Conservation (phyloP, 2,329 filamentous ascomycete genomes). For the Diplodia intermedia region DNA sequence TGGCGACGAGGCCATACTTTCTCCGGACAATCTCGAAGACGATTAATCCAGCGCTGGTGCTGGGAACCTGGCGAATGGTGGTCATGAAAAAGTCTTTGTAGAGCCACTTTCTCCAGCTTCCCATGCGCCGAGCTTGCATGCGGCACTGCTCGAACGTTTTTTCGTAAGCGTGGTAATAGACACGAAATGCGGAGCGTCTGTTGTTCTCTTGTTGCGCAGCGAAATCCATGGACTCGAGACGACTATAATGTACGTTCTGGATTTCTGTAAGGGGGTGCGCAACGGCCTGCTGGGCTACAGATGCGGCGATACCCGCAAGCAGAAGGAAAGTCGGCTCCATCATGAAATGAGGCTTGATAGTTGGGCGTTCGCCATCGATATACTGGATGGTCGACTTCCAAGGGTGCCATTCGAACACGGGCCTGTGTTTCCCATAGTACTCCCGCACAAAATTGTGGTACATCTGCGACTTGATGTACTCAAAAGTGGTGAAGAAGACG, state of each 20-base stretch:
- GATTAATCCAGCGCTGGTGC: conserved; percentile 77
- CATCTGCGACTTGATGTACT: conserved; percentile 76
- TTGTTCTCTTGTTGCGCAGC: conserved; percentile 59
- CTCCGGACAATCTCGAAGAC: conserved; percentile 78
- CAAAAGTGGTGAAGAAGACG: conserved; percentile 77
- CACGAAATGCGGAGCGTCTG: conserved; percentile 57
- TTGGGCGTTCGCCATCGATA: conserved; percentile 43
- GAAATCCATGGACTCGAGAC: conserved; percentile 74
- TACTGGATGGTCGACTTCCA: conserved; percentile 35
- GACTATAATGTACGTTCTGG: conserved; percentile 75
- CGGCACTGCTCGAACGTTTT: conserved; percentile 69
- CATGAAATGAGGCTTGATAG: conserved; percentile 76
- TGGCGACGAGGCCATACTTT: conserved; percentile 62
- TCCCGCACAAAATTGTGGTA: conserved; percentile 74
- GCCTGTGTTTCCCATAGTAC: conserved; percentile 64
- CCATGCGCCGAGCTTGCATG: conserved; percentile 64
- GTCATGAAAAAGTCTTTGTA: conserved; percentile 76
- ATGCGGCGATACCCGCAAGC: conserved; percentile 71
- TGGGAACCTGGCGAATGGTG: conserved; percentile 76
- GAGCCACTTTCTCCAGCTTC: conserved; percentile 67
- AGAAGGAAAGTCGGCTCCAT: conserved; percentile 76
- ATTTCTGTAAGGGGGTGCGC: conserved; percentile 75
- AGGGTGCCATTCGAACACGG: conserved; percentile 25
- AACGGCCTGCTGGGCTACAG: conserved; percentile 70
- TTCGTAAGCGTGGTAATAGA: conserved; percentile 75